phyloP scores from a whole-genome alignment of 164 flowering plant species.

The Berberis thunbergii region DNA sequence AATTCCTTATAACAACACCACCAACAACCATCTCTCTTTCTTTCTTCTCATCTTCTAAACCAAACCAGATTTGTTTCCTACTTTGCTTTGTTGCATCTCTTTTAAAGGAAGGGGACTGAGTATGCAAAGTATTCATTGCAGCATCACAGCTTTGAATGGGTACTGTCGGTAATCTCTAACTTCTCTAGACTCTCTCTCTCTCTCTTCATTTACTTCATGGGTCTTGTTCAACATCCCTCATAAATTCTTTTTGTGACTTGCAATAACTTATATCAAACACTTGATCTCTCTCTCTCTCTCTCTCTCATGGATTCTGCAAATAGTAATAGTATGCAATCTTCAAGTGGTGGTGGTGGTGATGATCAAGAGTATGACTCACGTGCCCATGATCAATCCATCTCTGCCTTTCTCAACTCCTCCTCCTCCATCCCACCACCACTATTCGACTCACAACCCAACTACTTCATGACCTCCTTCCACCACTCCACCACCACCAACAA shows the following conservation, averaged over 20 bases:
- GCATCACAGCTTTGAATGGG: too few relatives aligned
- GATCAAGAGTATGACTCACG: slow-evolving; percentile 46
- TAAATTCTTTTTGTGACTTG: neutral
- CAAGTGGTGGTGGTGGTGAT: slow-evolving; percentile 40
- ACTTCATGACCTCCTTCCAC: slow-evolving; percentile 19
- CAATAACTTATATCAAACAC: slow-evolving; percentile 1
- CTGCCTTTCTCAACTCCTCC: slow-evolving; percentile 25
- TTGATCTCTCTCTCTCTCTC: neutral
- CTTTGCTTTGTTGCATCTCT: too few relatives aligned
- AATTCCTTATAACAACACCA: too few relatives aligned
- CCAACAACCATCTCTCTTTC: too few relatives aligned
- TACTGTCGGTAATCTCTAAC: too few relatives aligned
- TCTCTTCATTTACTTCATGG: too few relatives aligned
- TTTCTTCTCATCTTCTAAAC: too few relatives aligned
- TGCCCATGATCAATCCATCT: slow-evolving; percentile 15
- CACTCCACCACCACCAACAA: neutral
- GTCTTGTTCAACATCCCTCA: slow-evolving; percentile 3
- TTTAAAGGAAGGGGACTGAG: too few relatives aligned
- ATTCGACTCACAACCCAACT: slow-evolving; percentile 30
- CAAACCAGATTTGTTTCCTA: too few relatives aligned
- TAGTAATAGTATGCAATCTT: slow-evolving; percentile 56
- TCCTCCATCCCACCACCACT: slow-evolving; percentile 15
- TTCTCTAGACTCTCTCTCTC: too few relatives aligned
- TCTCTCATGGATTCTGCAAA: slow-evolving; percentile 51
- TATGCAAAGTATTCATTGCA: too few relatives aligned